Evolutionary conservation across 371 early-diverging fungal species (phyloP).

Genomic region (Fennellomyces sp.): DNA sequence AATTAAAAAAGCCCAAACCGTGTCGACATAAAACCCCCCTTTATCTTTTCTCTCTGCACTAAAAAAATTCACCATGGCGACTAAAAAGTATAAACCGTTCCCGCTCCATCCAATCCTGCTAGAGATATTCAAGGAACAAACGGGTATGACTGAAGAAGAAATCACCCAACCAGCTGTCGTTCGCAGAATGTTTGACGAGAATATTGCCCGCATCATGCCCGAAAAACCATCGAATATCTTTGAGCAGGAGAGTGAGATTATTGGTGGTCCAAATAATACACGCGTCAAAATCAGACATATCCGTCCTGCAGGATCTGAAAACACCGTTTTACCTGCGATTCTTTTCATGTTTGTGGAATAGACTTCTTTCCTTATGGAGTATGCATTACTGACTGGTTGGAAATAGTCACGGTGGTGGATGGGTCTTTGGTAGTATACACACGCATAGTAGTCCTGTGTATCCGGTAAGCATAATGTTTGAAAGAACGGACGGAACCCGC

Average conservation of each 20-base stretch:
- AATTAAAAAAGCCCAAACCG: not conserved
- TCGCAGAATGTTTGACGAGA: slow-evolving; percentile 3
- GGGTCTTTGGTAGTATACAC: slow-evolving; percentile 11
- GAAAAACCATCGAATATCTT: slow-evolving; percentile 6
- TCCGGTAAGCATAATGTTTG: not conserved
- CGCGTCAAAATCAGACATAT: slow-evolving; percentile 7
- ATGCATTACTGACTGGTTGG: not conserved
- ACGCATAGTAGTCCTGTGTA: slow-evolving; percentile 6
- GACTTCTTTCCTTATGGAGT: not conserved
- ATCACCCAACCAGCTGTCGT: not conserved
- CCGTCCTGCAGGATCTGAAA: slow-evolving; percentile 13
- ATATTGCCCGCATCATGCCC: not conserved
- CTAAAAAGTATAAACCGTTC: slow-evolving; percentile 4
- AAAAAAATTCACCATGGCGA: not conserved
- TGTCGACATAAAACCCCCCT: not conserved
- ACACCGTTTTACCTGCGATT: slow-evolving; percentile 8
- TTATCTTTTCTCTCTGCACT: not conserved
- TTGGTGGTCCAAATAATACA: slow-evolving; percentile 1
- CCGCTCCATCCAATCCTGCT: slow-evolving; percentile 3
- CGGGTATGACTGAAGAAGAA: slow-evolving; percentile 1
- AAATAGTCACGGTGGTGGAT: slow-evolving; percentile 19
- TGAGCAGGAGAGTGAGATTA: not conserved
- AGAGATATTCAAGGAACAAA: not conserved
- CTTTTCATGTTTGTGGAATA: slow-evolving; percentile 10
- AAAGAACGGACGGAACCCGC: not conserved